These are phyloP conservation scores for Phascolomyces articulosus DNA, from an alignment of 371 early-diverging fungal species.

Conservation along the genomic window DNA sequence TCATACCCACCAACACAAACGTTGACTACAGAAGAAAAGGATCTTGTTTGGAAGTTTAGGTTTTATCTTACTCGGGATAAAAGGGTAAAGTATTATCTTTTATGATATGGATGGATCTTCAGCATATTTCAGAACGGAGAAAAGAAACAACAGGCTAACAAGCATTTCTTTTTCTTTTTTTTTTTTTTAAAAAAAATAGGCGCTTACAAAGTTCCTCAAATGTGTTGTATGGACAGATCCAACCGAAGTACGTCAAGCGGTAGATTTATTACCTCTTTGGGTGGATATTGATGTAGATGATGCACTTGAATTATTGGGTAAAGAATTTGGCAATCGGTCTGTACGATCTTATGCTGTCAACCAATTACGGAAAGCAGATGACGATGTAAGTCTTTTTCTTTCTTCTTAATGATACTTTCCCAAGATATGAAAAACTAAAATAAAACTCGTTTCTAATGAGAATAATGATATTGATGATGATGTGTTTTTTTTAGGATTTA, in stretches of 20 bases:
- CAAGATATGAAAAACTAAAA: background rate
- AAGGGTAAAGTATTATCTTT: conserved; percentile 47
- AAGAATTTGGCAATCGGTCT: conserved; percentile 78
- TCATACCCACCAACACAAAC: conserved; percentile 88
- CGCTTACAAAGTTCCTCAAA: conserved; percentile 95
- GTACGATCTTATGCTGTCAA: conserved; percentile 90
- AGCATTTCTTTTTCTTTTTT: background rate
- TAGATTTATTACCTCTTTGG: conserved; percentile 86
- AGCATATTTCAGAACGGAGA: no score
- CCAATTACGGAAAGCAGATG: conserved; percentile 89
- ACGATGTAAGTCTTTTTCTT: conserved; percentile 69
- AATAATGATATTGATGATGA: no score
- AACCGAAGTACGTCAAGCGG: conserved; percentile 90
- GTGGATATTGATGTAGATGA: conserved; percentile 92
- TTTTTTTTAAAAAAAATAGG: conserved; percentile 41
- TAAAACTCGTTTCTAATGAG: no score
- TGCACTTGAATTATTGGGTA: conserved; percentile 91
- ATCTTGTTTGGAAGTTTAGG: conserved; percentile 96
- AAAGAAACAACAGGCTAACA: background rate
- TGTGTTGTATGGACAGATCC: conserved; percentile 95
- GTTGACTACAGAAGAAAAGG: conserved; percentile 86
- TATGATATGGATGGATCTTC: no score
- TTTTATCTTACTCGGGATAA: conserved; percentile 92
- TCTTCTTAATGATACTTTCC: background rate
- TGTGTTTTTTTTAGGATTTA: conserved; percentile 67